Conservation (phyloP, 2,329 filamentous ascomycete genomes). For the Fusarium hostae region DNA sequence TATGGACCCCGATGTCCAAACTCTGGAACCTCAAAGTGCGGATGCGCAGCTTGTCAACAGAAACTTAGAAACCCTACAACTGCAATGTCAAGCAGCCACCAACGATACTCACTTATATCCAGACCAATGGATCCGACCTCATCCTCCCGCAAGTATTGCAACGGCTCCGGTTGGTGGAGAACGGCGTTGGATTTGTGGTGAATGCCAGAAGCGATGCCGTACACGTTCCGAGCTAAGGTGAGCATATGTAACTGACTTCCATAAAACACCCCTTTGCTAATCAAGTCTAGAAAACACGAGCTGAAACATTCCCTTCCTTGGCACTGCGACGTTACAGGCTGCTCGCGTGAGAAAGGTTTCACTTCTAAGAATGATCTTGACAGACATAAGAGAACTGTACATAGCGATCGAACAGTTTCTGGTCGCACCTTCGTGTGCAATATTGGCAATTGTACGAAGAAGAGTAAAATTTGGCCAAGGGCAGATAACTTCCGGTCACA, state of each 20-base stretch:
- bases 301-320: constrained; percentile 76
- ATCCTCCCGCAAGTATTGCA: constrained; percentile 29
- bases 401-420: constrained; percentile 59
- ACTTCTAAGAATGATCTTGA: constrained; percentile 83
- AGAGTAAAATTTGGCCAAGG: constrained; percentile 77
- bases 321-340: constrained; percentile 68
- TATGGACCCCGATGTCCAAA: constrained; percentile 52
- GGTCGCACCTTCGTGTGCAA: constrained; percentile 43
- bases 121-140: constrained; percentile 23
- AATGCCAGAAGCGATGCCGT: constrained; percentile 56
- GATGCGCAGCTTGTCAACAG: constrained; percentile 45
- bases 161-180: constrained; percentile 29
- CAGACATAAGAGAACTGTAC: constrained; percentile 80
- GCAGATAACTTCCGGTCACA: constrained; percentile 90
- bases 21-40: constrained; percentile 28
- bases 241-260: not conserved
- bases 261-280: constrained; percentile 26
- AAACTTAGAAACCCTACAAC: constrained; percentile 48
- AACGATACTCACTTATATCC: constrained; percentile 1
- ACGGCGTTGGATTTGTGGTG: constrained; percentile 48
- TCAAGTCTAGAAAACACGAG: constrained; percentile 73
- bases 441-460: constrained; percentile 40
- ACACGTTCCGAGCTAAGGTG: constrained; percentile 69
- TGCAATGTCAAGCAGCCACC: constrained; percentile 12
- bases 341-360: constrained; percentile 73